Evolutionary conservation across 208 protist genomes (phyloP), one percentile per base, ranked within the genome.

Genomic region (Angomonas ambiguus): DNA sequence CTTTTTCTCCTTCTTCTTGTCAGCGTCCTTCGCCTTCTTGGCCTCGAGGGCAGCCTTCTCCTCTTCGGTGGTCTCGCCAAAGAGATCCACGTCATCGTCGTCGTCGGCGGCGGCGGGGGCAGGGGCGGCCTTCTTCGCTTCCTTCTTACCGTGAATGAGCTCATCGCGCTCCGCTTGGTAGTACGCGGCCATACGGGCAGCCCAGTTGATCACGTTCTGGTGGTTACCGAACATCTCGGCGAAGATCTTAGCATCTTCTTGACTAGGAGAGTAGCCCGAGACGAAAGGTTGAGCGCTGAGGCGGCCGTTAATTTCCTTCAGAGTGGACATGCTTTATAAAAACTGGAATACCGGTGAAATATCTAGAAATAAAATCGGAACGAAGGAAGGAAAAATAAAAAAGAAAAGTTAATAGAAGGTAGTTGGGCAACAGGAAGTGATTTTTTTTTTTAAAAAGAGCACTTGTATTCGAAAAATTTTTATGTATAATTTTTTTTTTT

Each of bases 31-130:
- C 56, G 79, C 80, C 75, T 93, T 93, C 86, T 93, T 93, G n/a
- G 83, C 83, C 64, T 91, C 87, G 35, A 93, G 87, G n/a, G 88
- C 87, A 1, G 80, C 80, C 59, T 85, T 65, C 74, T 94, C 88
- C 76, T 93, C 88, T 69, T 92, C 88, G 25, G 91, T 94, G 41
- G 75, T 77, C 71, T 94, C 87, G 32, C 88, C 91, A 64, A 96
- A 96, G 25, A 96, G 81, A 68, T 96, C 91, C 57, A 96, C 85
- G 72, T 94, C 91, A 57, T 96, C 91, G 61, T 96, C 91, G 18
- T 89, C 85, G 16, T 0, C 84, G 4, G 70, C 74, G 22, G 77
- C 65, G n/a, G 74, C 75, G 49, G 64, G 74, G 65, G 61, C 58
- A 72, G 80, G 56, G 75, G 74, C 34, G 22, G 70, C 65, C 10